Percentiles rank a stretch among this genome's conserved stretches.
phyloP scores from a whole-genome alignment of 495 filamentous ascomycete genomes.

The Trichoderma reesei region DNA sequence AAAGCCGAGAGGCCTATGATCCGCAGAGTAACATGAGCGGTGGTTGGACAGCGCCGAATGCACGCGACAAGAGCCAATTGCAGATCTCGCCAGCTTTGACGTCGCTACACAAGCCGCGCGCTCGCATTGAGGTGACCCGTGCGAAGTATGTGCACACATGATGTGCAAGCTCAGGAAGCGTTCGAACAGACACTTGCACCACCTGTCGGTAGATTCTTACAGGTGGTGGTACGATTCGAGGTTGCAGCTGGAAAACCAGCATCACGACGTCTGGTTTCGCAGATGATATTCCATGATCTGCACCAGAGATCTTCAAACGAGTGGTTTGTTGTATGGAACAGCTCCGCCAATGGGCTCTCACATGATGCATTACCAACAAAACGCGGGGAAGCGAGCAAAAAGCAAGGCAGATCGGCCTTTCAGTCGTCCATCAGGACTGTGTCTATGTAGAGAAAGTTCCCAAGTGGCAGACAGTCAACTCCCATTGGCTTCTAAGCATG shows the following conservation, averaged over 20 bases:
- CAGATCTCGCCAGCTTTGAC: too few relatives aligned
- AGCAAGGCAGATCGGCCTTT: background rate
- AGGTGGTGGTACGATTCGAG: background rate
- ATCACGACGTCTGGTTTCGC: background rate
- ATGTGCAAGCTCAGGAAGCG: too few relatives aligned
- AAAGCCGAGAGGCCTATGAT: too few relatives aligned
- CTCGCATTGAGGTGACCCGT: too few relatives aligned
- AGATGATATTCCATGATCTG: background rate
- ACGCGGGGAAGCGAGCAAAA: background rate
- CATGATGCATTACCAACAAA: background rate
- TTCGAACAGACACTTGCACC: too few relatives aligned
- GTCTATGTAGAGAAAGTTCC: background rate
- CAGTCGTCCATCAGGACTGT: background rate
- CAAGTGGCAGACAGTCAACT: background rate
- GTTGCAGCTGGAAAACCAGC: background rate
- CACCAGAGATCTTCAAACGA: background rate
- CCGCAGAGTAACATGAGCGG: too few relatives aligned
- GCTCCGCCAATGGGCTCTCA: background rate
- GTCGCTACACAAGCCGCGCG: too few relatives aligned
- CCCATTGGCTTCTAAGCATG: too few relatives aligned
- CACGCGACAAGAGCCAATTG: too few relatives aligned
- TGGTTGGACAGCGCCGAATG: too few relatives aligned
- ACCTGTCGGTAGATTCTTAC: background rate
- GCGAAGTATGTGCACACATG: too few relatives aligned
- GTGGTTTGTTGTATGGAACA: background rate